Conservation (phyloP, 495 filamentous ascomycete genomes). For the Hypoxylon intermedium region DNA sequence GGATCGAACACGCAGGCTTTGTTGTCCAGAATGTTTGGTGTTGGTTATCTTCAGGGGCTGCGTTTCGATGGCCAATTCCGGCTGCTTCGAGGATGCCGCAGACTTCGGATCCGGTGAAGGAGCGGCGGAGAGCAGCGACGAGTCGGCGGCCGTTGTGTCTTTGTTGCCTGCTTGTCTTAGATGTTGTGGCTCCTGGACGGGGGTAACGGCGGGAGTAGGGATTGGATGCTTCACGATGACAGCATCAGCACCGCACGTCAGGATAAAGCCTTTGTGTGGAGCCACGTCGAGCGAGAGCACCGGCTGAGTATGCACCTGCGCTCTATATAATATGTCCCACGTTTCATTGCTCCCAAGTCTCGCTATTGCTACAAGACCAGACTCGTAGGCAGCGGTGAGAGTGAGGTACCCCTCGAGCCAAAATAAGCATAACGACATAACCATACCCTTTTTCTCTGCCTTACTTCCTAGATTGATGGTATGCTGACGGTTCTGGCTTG, state of each 20-base stretch:
- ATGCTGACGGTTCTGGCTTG: conserved; percentile 69
- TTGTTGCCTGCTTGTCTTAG: not conserved
- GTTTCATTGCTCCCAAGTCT: conserved; percentile 42
- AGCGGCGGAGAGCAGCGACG: conserved; percentile 41
- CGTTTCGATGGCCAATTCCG: conserved; percentile 30
- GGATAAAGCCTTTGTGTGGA: conserved; percentile 65
- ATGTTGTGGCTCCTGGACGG: conserved; percentile 3
- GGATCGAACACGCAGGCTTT: conserved; percentile 75
- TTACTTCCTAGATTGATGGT: conserved; percentile 65
- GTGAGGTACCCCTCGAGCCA: conserved; percentile 49
- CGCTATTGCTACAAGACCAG: conserved; percentile 71
- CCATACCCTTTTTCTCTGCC: conserved; percentile 77
- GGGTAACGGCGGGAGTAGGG: conserved; percentile 39
- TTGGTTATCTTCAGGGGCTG: conserved; percentile 65
- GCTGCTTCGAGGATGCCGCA: conserved; percentile 31
- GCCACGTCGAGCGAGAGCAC: conserved; percentile 78
- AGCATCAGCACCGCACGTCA: conserved; percentile 84
- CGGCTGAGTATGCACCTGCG: conserved; percentile 79
- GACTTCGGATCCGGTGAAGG: conserved; percentile 21
- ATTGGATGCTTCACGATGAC: conserved; percentile 60
- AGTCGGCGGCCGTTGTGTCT: conserved; percentile 7
- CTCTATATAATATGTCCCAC: conserved; percentile 71
- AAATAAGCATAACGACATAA: conserved; percentile 80
- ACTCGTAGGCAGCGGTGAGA: conserved; percentile 84
- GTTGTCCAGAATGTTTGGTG: conserved; percentile 91